Base-by-base conservation (phyloP, 176 grass and related monocot species). In the Eleusine coracana region DNA sequence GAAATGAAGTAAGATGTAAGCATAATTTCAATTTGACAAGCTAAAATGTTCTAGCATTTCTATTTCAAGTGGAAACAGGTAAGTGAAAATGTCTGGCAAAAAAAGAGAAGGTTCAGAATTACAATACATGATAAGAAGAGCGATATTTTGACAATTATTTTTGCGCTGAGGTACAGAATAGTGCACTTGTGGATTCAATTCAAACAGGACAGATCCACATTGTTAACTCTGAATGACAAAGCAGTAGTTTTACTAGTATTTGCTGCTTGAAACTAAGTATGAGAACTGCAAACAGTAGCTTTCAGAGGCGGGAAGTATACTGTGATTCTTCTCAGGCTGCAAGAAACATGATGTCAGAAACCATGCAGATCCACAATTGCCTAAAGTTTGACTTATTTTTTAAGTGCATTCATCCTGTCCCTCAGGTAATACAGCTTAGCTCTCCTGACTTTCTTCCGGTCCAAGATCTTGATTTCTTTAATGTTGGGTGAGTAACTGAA, bases 351-450 rank as follows among this genome's bases (percentile, higher is more conserved):
- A 18, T 49, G 20, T 51, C 51, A n/a, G 52, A 83, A 66, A 70
- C 18, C 36, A 60, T 48, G 10, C 61, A 60, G 25, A 76, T 48
- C 37, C 76, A 20, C 63, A 40, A n/a, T 38, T 25, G 4, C 13
- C 12, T 73, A 39, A n/a, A 8, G 60, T 5, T 62, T 54, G 56
- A 59, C 70, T 95, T 63, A 91, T 88, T 90, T 95, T 73, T 69
- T 98, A 15, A 95, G 89, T 58, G 92, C 75, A 70, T 98, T 98
- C 92, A 98, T 88, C 87, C 96, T 91, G 65, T 98, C 89, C 76
- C 96, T 90, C 60, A 98, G 89, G 80, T 98, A 98, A 52, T 98
- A 95, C 80, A 98, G 89, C 80, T 95, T 98, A 40, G 96, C 96
- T 62, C 96, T 95, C 72, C 86, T 85, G 45, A 93, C 90, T 79